Conservation (phyloP, 805 yeast species). For the Danielia reshetovae region DNA sequence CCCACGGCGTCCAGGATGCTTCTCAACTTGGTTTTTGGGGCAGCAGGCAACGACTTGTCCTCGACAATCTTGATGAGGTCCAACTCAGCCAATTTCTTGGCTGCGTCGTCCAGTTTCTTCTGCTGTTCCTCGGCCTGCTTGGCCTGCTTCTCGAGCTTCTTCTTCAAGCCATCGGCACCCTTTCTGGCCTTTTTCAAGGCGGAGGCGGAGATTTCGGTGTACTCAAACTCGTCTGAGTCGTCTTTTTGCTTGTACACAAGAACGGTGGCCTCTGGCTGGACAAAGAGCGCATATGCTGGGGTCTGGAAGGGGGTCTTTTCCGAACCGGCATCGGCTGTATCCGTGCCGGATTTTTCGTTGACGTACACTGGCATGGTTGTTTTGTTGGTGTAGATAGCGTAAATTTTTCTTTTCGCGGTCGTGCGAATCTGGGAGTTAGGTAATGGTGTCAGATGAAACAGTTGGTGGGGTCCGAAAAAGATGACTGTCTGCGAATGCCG, state of each 20-base stretch:
- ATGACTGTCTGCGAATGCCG: too few species aligned
- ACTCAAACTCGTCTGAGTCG: slow-evolving; percentile 49
- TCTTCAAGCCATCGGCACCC: slow-evolving; percentile 88
- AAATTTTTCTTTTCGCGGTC: slow-evolving; percentile 2
- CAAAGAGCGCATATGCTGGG: slow-evolving; percentile 75
- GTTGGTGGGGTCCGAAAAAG: too few species aligned
- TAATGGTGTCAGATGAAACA: too few species aligned
- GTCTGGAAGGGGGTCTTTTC: slow-evolving; percentile 70
- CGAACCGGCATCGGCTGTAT: slow-evolving; percentile 61
- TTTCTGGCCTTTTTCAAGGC: slow-evolving; percentile 95
- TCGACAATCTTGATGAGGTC: slow-evolving; percentile 65
- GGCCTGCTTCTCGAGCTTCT: slow-evolving; percentile 68
- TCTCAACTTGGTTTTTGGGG: slow-evolving; percentile 63
- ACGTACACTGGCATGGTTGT: slow-evolving; percentile 53
- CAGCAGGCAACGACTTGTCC: slow-evolving; percentile 69
- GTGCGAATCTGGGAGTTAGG: too few species aligned
- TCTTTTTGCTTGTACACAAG: slow-evolving; percentile 59
- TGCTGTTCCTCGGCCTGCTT: slow-evolving; percentile 59
- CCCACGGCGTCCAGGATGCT: slow-evolving; percentile 54
- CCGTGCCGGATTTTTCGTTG: slow-evolving; percentile 70
- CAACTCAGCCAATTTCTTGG: slow-evolving; percentile 73
- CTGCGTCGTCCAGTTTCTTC: slow-evolving; percentile 53
- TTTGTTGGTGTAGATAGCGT: not conserved
- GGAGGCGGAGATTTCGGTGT: slow-evolving; percentile 76
- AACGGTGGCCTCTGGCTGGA: slow-evolving; percentile 50